phyloP scores from a whole-genome alignment of 192 early-diverging fungal species.

The Backusella luteola region DNA sequence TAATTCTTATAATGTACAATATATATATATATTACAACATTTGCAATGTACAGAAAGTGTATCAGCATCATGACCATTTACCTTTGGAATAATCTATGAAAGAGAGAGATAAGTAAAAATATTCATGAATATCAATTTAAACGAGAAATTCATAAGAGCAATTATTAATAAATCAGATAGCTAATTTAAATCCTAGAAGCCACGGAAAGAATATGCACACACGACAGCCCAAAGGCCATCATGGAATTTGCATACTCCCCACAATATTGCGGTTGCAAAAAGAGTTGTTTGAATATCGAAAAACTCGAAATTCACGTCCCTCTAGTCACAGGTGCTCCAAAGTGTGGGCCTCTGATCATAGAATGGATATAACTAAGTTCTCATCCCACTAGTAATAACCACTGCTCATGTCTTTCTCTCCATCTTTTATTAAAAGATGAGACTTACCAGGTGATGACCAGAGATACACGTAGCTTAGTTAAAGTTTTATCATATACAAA shows the following conservation, averaged over 20 bases:
- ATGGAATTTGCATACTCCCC: constrained; percentile 3
- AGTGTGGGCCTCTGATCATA: constrained; percentile 25
- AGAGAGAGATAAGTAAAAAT: neutral
- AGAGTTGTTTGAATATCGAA: neutral
- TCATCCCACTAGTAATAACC: constrained; percentile 4
- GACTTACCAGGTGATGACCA: neutral
- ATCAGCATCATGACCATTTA: too few relatives aligned
- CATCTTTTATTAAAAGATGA: neutral
- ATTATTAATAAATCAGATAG: constrained; percentile 11
- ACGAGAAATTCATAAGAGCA: neutral
- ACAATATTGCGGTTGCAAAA: constrained; percentile 1
- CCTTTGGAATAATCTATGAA: neutral
- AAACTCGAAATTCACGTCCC: constrained; percentile 11
- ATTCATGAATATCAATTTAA: neutral
- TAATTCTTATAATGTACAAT: too few relatives aligned
- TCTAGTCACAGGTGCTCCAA: neutral
- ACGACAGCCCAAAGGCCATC: neutral
- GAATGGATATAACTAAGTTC: constrained; percentile 26
- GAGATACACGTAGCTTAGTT: neutral
- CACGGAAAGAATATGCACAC: constrained; percentile 15
- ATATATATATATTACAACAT: too few relatives aligned
- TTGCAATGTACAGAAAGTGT: too few relatives aligned
- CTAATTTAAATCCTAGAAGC: constrained; percentile 25
- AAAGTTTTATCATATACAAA: neutral
- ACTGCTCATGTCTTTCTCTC: neutral